Percentiles rank a stretch among this genome's conserved stretches.
phyloP scores from a whole-genome alignment of 2,329 filamentous ascomycete genomes.

The Passalora sequoiae region DNA sequence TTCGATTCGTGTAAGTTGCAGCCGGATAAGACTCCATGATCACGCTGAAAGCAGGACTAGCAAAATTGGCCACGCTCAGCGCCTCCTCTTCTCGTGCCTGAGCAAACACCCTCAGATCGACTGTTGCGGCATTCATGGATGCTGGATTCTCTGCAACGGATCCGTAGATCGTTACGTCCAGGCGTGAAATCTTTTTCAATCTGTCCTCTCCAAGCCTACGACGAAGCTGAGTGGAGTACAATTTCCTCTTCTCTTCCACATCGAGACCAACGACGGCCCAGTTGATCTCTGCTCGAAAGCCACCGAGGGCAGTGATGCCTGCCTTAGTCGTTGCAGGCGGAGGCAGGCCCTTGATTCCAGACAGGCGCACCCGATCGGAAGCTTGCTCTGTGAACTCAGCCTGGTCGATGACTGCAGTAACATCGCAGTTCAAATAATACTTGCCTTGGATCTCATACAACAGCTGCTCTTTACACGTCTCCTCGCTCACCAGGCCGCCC shows the following conservation, averaged over 20 bases:
- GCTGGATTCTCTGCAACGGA: constrained; percentile 34
- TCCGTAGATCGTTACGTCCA: constrained; percentile 25
- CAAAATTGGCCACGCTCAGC: constrained; percentile 22
- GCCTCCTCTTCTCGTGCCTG: constrained; percentile 25
- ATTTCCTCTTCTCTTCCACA: too few species aligned
- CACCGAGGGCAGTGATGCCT: constrained; percentile 42
- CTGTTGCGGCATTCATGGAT: constrained; percentile 40
- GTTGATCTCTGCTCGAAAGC: constrained; percentile 43
- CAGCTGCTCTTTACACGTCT: constrained; percentile 50
- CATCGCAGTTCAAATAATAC: constrained; percentile 54
- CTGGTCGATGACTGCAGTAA: constrained; percentile 48
- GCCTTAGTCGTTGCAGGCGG: constrained; percentile 49
- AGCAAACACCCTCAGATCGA: constrained; percentile 38
- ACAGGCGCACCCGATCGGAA: constrained; percentile 45
- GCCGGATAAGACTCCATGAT: too few species aligned
- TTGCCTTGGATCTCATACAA: constrained; percentile 52
- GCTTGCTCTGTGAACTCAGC: constrained; percentile 48
- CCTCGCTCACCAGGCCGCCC: constrained; percentile 37
- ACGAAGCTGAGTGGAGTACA: constrained; percentile 42
- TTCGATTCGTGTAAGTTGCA: too few species aligned
- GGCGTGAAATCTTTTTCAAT: constrained; percentile 27
- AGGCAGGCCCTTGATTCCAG: constrained; percentile 40
- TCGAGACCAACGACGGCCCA: too few species aligned
- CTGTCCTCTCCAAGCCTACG: constrained; percentile 36
- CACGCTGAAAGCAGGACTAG: too few species aligned